Conservation (phyloP, 306 rosid species). For the Lablab purpureus region DNA sequence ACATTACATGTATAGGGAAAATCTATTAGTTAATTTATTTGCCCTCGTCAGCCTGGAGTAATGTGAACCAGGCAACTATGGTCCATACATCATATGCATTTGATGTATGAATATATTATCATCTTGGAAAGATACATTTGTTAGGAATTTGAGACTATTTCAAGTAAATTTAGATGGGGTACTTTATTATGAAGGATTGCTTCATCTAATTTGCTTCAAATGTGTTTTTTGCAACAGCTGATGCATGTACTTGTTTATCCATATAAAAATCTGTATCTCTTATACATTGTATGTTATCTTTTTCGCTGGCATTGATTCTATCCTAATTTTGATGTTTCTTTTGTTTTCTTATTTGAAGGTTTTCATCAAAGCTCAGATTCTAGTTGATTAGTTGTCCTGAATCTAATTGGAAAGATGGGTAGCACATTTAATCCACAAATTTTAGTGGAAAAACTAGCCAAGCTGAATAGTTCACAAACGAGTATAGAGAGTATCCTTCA, state of each 20-base stretch:
- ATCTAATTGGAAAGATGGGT: slow-evolving; percentile 70
- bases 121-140: slow-evolving; percentile 21
- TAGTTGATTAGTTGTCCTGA: slow-evolving; percentile 47
- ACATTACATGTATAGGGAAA: neutral
- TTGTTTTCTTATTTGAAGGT: slow-evolving; percentile 48
- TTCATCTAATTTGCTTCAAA: neutral
- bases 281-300: slow-evolving; percentile 15
- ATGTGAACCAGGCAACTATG: neutral
- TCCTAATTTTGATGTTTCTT: slow-evolving; percentile 18
- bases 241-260: slow-evolving; percentile 21
- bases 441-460: slow-evolving; percentile 90
- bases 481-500: slow-evolving; percentile 99
- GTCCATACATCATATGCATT: slow-evolving; percentile 6
- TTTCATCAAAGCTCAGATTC: slow-evolving; percentile 45
- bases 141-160: neutral
- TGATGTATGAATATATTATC: slow-evolving; percentile 5
- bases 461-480: slow-evolving; percentile 92
- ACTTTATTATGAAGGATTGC: slow-evolving; percentile 1
- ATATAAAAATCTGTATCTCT: slow-evolving; percentile 20
- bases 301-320: slow-evolving; percentile 32
- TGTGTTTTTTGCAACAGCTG: slow-evolving; percentile 11
- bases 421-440: slow-evolving; percentile 97
- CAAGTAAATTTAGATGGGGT: slow-evolving; percentile 9
- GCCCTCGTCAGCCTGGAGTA: neutral
- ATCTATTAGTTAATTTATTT: slow-evolving; percentile 2